Percentiles rank a stretch among this genome's conserved stretches.
Conservation (phyloP, 140 eudicot genomes). For the Oenanthe javanica region DNA sequence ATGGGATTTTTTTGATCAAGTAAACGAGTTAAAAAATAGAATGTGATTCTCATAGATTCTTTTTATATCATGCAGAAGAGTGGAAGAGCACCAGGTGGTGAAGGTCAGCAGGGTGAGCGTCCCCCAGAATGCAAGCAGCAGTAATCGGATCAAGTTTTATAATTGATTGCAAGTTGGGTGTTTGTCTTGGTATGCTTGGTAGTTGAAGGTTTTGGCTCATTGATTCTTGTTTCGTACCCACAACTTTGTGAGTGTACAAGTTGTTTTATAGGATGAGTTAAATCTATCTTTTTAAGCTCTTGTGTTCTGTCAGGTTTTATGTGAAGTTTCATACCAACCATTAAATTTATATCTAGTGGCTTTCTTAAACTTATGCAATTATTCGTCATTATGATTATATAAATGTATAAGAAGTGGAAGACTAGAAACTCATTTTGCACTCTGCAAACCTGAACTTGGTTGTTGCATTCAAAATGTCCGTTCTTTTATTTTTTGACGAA, state of each 20-base stretch:
- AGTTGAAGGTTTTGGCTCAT: slow-evolving; percentile 17
- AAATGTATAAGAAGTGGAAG: neutral
- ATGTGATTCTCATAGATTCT: slow-evolving; percentile 4
- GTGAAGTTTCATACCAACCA: slow-evolving; percentile 1
- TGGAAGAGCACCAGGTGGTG: slow-evolving; percentile 28
- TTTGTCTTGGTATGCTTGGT: slow-evolving; percentile 5
- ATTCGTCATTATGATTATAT: neutral
- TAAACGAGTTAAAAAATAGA: neutral
- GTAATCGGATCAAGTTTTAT: slow-evolving; percentile 17
- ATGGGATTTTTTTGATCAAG: neutral
- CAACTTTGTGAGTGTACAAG: neutral
- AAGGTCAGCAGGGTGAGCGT: slow-evolving; percentile 54
- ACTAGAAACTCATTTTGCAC: neutral
- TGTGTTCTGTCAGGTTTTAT: neutral
- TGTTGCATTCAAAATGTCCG: neutral
- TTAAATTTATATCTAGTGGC: neutral
- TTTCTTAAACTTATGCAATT: neutral
- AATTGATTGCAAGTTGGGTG: neutral
- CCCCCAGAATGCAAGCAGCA: slow-evolving; percentile 90
- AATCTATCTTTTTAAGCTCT: neutral
- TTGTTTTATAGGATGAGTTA: neutral
- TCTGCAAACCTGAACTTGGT: neutral
- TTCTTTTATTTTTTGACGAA: neutral
- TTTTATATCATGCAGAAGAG: slow-evolving; percentile 41
- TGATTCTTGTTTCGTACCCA: slow-evolving; percentile 21